These are phyloP conservation scores for Phytophthora sp. DNA, from an alignment of 352 stramenopile genomes.

Conservation along the genomic window DNA sequence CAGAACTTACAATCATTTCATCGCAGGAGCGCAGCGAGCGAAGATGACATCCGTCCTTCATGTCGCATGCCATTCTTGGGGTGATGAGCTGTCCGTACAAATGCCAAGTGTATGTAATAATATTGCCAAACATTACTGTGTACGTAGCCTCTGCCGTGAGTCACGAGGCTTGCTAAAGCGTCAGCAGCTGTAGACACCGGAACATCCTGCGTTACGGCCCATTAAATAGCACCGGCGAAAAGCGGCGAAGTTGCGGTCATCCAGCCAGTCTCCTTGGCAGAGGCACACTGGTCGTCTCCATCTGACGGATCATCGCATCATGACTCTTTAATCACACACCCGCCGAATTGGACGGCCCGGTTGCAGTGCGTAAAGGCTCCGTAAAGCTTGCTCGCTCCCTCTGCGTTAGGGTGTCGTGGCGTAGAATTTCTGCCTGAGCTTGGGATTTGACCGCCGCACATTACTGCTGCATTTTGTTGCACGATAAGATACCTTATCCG, in stretches of 20 bases:
- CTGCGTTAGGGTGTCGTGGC: constrained; percentile 3
- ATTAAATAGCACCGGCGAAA: constrained; percentile 7
- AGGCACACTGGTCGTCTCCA: constrained; percentile 2
- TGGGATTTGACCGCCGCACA: constrained; percentile 32
- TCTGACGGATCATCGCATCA: neutral
- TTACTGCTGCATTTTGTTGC: no score
- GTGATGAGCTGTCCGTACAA: no score
- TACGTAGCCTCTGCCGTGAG: no score
- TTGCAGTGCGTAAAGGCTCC: constrained; percentile 25
- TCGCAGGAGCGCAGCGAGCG: no score
- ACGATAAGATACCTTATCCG: no score
- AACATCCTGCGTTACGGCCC: constrained; percentile 3
- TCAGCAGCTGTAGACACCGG: constrained; percentile 5
- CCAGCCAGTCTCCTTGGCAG: neutral
- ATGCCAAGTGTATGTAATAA: no score
- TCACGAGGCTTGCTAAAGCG: neutral
- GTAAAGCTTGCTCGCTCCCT: constrained; percentile 12
- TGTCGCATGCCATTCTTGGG: no score
- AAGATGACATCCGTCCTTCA: no score
- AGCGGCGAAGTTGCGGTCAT: neutral
- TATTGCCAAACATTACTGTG: no score
- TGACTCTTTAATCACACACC: neutral
- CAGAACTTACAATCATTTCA: no score
- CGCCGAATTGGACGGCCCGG: constrained; percentile 9
- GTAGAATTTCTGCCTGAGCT: constrained; percentile 20